Evolutionary conservation across 345 rosid genomes (phyloP), one percentile per base, ranked within the genome.

Genomic region (Rhodomyrtus tomentosa): DNA sequence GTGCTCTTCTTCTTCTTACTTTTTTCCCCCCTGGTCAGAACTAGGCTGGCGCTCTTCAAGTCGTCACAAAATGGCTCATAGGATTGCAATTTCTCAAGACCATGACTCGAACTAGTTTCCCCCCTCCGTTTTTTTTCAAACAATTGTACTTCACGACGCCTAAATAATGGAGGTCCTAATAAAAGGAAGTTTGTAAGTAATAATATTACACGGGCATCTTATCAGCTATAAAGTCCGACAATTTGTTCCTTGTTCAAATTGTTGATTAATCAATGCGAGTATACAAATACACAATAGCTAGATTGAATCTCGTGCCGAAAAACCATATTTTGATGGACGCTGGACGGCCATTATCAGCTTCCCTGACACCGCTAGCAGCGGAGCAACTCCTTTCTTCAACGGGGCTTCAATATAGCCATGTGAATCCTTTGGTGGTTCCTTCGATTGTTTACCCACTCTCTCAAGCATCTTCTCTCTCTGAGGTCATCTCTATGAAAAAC

Each of bases 341-440:
- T 25, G 58, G 32, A 36, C 86, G 49, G 79, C n/a, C 82, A 68
- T 50, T 36, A n/a, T 81, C 91, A 20, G 84, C 88, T 82, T 93
- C 93, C 79, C 55, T 55, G 55, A 82, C 87, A 49, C 85, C 95
- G 83, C 91, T 83, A 50, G 94, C 14, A 73, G 91, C 86, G 45
- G 93, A 91, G 83, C 85, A 74, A 84, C 92, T 93, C 85, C 88
- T 93, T 90, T 96, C 42, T 96, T 88, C 91, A 91, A 55, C 96
- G 95, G 81, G 96, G 92, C 91, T 93, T 96, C 92, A 29, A 62
- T 93, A 88, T 87, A 94, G 90, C 86, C 93, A 87, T 84, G 88
- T 86, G 68, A 98, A 87, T 85, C 99, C 98, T 89, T 93, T 92
- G 98, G 88, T 12, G 93, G 88, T 80, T 97, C 98, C 88, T 93